Evolutionary conservation across 2,329 filamentous ascomycete genomes (phyloP).

Genomic region (Claviceps maximensis): DNA sequence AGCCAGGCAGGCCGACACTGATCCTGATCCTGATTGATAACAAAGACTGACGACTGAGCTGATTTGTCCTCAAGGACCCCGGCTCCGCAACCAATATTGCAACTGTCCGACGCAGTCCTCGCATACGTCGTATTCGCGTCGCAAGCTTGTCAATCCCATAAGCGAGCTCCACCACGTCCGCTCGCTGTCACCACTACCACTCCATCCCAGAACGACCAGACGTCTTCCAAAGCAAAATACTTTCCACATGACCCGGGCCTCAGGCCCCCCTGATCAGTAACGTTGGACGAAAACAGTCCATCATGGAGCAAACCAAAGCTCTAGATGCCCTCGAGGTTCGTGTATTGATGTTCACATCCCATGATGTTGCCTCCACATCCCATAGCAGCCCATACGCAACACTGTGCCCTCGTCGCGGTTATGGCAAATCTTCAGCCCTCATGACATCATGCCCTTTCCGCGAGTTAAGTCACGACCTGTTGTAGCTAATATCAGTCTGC

Average conservation of each 20-base stretch:
- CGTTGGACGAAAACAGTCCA: conserved; percentile 11
- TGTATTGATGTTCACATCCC: background rate
- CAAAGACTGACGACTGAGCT: background rate
- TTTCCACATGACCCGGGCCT: background rate
- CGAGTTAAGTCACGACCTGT: background rate
- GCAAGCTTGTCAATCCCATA: background rate
- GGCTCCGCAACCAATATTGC: background rate
- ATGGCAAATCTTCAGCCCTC: background rate
- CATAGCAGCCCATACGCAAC: background rate
- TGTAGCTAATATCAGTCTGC: conserved; percentile 8
- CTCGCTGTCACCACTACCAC: background rate
- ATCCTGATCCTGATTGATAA: background rate
- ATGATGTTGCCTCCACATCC: background rate
- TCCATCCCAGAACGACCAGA: background rate
- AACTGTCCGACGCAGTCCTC: background rate
- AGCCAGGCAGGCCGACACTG: background rate
- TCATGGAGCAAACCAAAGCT: conserved; percentile 63
- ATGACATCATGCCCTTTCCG: background rate
- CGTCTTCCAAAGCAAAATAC: background rate
- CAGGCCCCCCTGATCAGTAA: conserved; percentile 4
- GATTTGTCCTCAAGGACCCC: background rate
- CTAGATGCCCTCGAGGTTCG: conserved; percentile 49
- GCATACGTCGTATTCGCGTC: background rate
- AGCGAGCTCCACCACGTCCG: background rate
- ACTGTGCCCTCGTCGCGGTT: background rate